These are phyloP conservation scores for Hypoxylon subgilvum DNA, from an alignment of 495 filamentous ascomycete species.

Conservation along the genomic window DNA sequence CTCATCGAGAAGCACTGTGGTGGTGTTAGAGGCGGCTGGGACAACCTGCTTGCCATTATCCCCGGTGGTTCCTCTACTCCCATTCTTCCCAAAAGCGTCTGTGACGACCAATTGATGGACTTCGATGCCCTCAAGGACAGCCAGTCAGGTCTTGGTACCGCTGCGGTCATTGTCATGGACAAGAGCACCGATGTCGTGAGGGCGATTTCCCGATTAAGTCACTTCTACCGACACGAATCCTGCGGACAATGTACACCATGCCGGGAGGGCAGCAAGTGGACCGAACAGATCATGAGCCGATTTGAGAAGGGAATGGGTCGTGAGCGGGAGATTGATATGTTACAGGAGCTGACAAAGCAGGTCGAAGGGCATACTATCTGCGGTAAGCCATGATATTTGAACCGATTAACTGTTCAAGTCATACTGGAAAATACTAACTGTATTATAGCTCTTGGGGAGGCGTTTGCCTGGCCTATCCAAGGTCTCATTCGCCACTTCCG, in stretches of 20 bases:
- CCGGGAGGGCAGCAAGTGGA: slow-evolving; percentile 97
- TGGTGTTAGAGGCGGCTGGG: slow-evolving; percentile 95
- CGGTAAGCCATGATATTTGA: slow-evolving; percentile 56
- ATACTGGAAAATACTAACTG: slow-evolving; percentile 9
- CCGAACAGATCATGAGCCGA: slow-evolving; percentile 95
- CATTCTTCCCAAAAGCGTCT: slow-evolving; percentile 83
- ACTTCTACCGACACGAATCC: slow-evolving; percentile 98
- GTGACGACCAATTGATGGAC: slow-evolving; percentile 97
- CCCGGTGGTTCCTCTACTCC: slow-evolving; percentile 96
- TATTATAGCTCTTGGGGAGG: slow-evolving; percentile 79
- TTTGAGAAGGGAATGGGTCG: slow-evolving; percentile 89
- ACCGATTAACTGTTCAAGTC: too few species aligned
- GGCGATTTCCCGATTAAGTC: slow-evolving; percentile 86
- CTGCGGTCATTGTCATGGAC: slow-evolving; percentile 98
- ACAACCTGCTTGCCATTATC: slow-evolving; percentile 93
- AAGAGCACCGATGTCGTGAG: slow-evolving; percentile 95
- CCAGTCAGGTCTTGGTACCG: slow-evolving; percentile 96
- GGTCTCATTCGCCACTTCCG: slow-evolving; percentile 97
- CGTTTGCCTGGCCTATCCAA: slow-evolving; percentile 98
- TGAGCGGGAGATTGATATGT: slow-evolving; percentile 96
- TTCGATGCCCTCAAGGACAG: slow-evolving; percentile 98
- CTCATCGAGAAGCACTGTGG: slow-evolving; percentile 98
- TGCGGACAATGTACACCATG: slow-evolving; percentile 99
- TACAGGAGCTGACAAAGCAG: slow-evolving; percentile 98
- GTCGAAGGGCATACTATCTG: slow-evolving; percentile 99